These are phyloP conservation scores for Rubroboletus satanas DNA, from an alignment of 768 basidiomycete genomes.

Conservation along the genomic window DNA sequence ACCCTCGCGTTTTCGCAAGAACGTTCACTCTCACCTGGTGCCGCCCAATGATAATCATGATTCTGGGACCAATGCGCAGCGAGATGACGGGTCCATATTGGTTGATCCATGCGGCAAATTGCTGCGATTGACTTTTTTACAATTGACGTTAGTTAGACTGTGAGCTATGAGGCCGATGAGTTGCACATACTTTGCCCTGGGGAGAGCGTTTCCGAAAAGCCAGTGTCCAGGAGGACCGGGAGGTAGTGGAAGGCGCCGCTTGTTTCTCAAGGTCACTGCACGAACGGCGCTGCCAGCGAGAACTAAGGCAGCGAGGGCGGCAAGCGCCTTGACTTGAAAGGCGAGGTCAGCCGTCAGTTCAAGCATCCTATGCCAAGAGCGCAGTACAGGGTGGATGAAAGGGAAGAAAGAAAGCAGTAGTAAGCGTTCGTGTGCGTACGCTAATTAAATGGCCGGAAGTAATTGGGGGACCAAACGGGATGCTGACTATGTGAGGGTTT, in stretches of 20 bases:
- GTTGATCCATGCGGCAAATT: conserved; percentile 57
- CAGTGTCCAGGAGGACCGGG: conserved; percentile 34
- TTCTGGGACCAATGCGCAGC: conserved; percentile 43
- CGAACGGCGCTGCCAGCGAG: conserved; percentile 12
- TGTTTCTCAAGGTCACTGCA: conserved; percentile 4
- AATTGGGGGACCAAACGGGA: background rate
- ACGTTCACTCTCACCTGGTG: conserved; percentile 31
- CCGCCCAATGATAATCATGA: conserved; percentile 33
- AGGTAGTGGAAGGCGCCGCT: conserved; percentile 22
- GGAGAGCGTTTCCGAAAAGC: conserved; percentile 31
- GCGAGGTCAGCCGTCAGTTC: background rate
- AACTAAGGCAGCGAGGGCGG: conserved; percentile 15
- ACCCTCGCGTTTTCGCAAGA: background rate
- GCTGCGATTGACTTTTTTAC: conserved; percentile 29
- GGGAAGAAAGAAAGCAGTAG: background rate
- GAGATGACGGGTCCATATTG: conserved; percentile 61
- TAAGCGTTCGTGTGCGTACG: background rate
- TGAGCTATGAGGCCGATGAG: background rate
- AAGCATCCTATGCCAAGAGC: conserved; percentile 5
- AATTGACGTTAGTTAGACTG: background rate
- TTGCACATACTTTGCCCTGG: conserved; percentile 23
- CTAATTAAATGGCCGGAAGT: conserved; percentile 12
- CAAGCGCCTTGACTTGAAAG: conserved; percentile 17
- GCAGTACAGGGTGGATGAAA: background rate
- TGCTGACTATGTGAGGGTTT: background rate